Evolutionary conservation across 768 basidiomycete species (phyloP), one percentile per base, ranked within the genome.

Genomic region (Psilocybe subaeruginosa): DNA sequence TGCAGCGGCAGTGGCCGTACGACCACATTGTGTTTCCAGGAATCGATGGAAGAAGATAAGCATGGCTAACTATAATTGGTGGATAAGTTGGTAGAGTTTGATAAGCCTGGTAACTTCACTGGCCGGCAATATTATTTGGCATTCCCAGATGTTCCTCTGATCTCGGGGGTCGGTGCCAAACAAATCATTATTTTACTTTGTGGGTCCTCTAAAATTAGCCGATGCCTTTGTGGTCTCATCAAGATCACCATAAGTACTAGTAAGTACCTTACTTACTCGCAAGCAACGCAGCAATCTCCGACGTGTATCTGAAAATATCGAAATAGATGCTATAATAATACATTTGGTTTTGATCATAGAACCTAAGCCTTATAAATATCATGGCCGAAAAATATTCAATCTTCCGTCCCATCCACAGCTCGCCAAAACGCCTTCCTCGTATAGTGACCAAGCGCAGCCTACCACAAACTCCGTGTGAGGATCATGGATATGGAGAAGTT

Each of bases 391-490:
- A 64, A 96, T 80, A 74, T 90, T 85, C 56, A 97, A 75, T 75
- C 86, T 85, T 67, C 90, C 86, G 65, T 98, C 97, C 97, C 97
- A 98, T 53, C 91, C 87, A 73, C 94, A 96, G 61, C 89, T 96
- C 43, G 92, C 95, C 50, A 99, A 69, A 16, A 95, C 71, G 1
- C 93, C 92, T 69, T 93, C 88, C 51, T 97, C 94, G 64, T 88
- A 95, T 67, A 97, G 73, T n/a, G 93, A 93, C 95, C 96, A 97
- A 50, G 85, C 83, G 69, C 92, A 90, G 0, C 93, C 96, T 45
- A 92, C 91, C 23, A 97, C 94, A 74, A 99, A 98, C 76, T 99
- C 97, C 1, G 92, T 96, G 71, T 99, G 97, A 5, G 87, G 79
- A 70, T 94, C 90, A 70, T 97, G 90, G 35, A 95, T 89, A 61